Evolutionary conservation across 441 rosid species (phyloP), one percentile per base, ranked within the genome.

Genomic region (Iberis amara): DNA sequence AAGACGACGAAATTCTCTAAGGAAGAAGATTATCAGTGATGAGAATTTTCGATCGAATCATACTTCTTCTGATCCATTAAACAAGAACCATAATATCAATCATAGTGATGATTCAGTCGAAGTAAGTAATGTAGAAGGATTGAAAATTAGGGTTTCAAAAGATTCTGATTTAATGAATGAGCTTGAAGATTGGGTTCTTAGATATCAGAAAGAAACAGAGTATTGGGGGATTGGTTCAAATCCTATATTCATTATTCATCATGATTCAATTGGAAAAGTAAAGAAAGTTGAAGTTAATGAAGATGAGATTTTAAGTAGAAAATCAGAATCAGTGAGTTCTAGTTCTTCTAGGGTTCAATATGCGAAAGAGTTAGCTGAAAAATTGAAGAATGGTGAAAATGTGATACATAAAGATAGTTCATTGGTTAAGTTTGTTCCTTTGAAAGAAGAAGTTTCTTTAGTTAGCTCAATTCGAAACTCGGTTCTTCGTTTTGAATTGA

Each of bases 221-320:
- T 73, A 45, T 50, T 89, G 94, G 97, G 94, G 97, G 6, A 40
- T 82, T 21, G 97, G 94, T 42, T 72, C 85, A 8, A 69, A 64
- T 68, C 85, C 79, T 2, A 71, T 89, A 64, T 83, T 89, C 57
- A 80, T 73, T 1, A 78, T 83, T 35, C 70, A 69, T 73, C 61
- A 68, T 69, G 88, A 80, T 61, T 51, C 60, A 0, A 58, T 65
- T 52, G 94, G 94, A 27, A 73, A 77, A 45, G 80, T 83, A n/a
- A 78, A 74, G 71, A 66, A 60, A 66, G 90, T 86, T 18, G 41
- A 55, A n/a, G 78, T 86, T 52, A 44, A 86, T 48, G 83, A 79
- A 62, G 74, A 69, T 50, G 95, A 86, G 61, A 65, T 89, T 10
- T 44, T 65, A 49, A 65, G 59, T 27, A 79, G 91, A 73, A 78